Conservation (phyloP, 306 rosid genomes). For the Trifolium dubium region DNA sequence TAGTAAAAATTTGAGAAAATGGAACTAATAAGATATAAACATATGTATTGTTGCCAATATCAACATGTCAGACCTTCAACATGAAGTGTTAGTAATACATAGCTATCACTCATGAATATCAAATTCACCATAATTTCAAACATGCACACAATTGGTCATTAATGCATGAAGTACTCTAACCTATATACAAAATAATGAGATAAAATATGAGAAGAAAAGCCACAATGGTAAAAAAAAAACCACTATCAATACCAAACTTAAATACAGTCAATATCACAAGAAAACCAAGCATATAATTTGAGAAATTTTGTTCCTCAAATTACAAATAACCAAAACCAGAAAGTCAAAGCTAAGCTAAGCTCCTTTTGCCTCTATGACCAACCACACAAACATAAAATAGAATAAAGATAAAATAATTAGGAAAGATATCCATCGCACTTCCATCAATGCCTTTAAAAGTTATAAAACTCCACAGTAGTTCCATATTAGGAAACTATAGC, state of each 20-base stretch:
- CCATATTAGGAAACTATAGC: not conserved
- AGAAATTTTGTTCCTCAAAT: not conserved
- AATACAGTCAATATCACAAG: not conserved
- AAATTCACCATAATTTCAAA: no score
- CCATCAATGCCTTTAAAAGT: constrained; percentile 3
- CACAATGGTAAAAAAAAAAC: no score
- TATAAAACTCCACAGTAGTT: not conserved
- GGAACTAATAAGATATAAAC: not conserved
- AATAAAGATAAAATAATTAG: not conserved
- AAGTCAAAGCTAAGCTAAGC: not conserved
- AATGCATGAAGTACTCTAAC: no score
- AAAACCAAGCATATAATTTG: not conserved
- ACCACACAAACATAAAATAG: not conserved
- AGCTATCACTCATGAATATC: not conserved
- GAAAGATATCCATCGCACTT: not conserved
- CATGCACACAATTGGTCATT: no score
- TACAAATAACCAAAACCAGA: not conserved
- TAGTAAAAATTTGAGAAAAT: no score
- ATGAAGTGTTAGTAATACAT: not conserved
- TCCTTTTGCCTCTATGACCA: not conserved
- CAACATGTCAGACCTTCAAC: no score
- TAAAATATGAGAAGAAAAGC: no score
- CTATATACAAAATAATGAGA: no score
- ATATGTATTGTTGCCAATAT: no score
- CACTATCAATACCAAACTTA: not conserved